These are phyloP conservation scores for Anastatica hierochuntica DNA, from an alignment of 345 rosid genomes.

Conservation along the genomic window DNA sequence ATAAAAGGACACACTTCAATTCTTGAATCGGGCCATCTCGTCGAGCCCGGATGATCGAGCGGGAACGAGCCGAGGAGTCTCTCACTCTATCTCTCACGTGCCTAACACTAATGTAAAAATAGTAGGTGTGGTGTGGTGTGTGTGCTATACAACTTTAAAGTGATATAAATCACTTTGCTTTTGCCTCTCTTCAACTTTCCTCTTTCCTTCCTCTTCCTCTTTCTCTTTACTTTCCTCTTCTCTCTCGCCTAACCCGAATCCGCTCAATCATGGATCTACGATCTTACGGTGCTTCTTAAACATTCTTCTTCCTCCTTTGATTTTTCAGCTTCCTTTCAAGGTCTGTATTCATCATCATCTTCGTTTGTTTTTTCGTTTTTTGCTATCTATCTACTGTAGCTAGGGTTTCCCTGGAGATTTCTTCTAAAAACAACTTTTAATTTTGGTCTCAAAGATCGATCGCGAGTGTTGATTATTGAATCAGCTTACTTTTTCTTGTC, in stretches of 20 bases:
- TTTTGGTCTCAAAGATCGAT: conserved; percentile 3
- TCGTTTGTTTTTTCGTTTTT: not conserved
- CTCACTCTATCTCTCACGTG: conserved; percentile 15
- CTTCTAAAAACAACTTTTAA: not conserved
- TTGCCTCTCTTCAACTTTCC: conserved; percentile 24
- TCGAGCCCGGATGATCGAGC: conserved; percentile 2
- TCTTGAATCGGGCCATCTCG: conserved; percentile 7
- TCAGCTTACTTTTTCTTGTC: not conserved
- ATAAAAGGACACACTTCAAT: not conserved
- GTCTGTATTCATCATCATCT: too few relatives aligned
- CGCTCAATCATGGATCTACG: conserved; percentile 35
- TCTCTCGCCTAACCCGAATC: conserved; percentile 4
- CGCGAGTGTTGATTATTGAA: not conserved
- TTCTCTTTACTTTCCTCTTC: conserved; percentile 24
- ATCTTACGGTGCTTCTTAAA: conserved; percentile 20
- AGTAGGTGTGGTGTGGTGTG: too few relatives aligned
- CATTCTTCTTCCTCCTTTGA: not conserved
- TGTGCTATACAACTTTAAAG: too few relatives aligned
- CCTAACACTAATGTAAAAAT: not conserved
- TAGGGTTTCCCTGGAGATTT: conserved; percentile 27
- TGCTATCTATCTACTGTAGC: conserved; percentile 26
- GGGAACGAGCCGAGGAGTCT: conserved; percentile 1
- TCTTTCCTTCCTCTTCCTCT: conserved; percentile 4
- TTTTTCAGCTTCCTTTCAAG: too few relatives aligned
- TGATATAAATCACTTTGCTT: conserved; percentile 26